Percentiles rank a stretch among this genome's conserved stretches.
phyloP scores from a whole-genome alignment of 106 monocot species.

The Hemerocallis citrina region DNA sequence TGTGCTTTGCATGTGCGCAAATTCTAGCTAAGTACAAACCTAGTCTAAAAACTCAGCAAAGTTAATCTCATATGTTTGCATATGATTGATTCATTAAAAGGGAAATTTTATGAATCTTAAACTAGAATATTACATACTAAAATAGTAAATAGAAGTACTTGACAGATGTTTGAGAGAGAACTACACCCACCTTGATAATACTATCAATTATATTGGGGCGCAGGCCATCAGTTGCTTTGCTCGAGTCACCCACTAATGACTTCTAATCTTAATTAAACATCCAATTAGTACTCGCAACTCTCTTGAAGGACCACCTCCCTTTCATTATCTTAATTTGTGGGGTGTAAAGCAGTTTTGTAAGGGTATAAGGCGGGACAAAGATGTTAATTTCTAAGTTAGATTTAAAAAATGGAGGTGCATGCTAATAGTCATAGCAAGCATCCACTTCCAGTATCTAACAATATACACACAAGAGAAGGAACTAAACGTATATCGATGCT shows the following conservation, averaged over 20 bases:
- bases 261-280: neutral
- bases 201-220: constrained; percentile 2
- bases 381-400: neutral
- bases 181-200: neutral
- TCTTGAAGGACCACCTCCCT: neutral
- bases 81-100: neutral
- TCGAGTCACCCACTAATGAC: constrained; percentile 4
- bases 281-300: neutral
- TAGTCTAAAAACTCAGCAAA: too few species aligned
- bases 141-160: too few species aligned
- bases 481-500: neutral
- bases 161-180: neutral
- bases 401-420: too few species aligned
- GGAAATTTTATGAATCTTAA: neutral
- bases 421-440: neutral
- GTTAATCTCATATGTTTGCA: too few species aligned
- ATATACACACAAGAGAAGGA: neutral
- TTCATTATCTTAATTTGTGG: neutral
- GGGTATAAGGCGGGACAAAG: neutral
- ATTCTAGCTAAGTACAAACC: too few species aligned
- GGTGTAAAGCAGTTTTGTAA: neutral
- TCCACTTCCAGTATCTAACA: neutral
- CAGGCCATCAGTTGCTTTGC: constrained; percentile 3
- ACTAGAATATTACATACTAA: neutral
- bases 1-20: too few species aligned